A percentile compares a stretch with the other conserved stretches of the same genome.
Conservation (phyloP, 345 rosid species). For the Salix viminalis region DNA sequence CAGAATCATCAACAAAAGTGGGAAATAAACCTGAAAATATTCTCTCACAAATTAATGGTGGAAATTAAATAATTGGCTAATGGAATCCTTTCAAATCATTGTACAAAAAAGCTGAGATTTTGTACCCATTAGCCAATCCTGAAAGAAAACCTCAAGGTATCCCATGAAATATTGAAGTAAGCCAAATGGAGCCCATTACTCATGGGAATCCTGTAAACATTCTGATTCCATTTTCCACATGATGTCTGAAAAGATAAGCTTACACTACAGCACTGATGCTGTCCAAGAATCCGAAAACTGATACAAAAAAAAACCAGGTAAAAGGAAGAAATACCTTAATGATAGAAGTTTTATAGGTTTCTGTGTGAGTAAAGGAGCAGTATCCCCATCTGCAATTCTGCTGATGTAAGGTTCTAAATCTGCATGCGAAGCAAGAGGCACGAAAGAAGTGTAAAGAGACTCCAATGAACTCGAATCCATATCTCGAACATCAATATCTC, state of each 20-base stretch:
- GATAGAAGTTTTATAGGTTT: slow-evolving; percentile 65
- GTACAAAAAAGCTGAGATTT: neutral
- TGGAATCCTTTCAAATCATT: neutral
- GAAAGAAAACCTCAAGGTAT: neutral
- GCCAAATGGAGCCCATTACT: neutral
- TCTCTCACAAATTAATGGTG: neutral
- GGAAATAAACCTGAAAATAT: neutral
- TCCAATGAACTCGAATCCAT: slow-evolving; percentile 61
- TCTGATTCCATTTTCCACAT: neutral
- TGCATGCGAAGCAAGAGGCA: slow-evolving; percentile 79
- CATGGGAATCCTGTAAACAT: neutral
- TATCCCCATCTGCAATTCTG: slow-evolving; percentile 85
- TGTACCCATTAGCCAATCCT: neutral
- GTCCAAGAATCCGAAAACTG: neutral
- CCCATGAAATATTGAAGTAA: neutral
- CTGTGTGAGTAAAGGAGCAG: slow-evolving; percentile 64
- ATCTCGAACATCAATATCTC: slow-evolving; percentile 37
- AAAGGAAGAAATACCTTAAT: slow-evolving; percentile 45
- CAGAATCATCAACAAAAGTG: slow-evolving; percentile 5
- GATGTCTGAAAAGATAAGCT: neutral
- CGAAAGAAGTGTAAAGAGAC: slow-evolving; percentile 57
- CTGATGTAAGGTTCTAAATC: slow-evolving; percentile 77
- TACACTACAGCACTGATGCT: neutral
- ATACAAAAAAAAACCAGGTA: neutral
- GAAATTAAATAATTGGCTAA: neutral